A percentile compares a stretch with the other conserved stretches of the same genome.
Evolutionary conservation across 2,329 filamentous ascomycete genomes (phyloP).

Genomic region (Zarea fungicola): DNA sequence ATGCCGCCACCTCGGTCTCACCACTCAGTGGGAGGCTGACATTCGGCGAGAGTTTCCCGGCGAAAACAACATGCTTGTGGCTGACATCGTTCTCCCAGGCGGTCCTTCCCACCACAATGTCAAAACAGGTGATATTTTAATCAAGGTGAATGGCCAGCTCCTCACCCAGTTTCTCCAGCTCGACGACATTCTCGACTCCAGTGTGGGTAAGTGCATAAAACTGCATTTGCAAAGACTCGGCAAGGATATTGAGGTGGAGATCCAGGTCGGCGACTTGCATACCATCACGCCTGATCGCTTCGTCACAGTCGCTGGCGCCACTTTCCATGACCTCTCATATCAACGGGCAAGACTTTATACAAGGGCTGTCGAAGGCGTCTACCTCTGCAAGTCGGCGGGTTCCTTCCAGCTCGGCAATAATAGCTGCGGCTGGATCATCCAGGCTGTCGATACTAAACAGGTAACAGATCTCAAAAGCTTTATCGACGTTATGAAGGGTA

Average conservation of each 20-base stretch:
- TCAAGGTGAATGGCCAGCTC: conserved; percentile 90
- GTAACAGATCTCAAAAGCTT: conserved; percentile 85
- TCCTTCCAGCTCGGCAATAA: conserved; percentile 92
- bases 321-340: conserved; percentile 95
- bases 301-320: conserved; percentile 86
- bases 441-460: conserved; percentile 86
- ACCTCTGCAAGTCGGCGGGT: conserved; percentile 85
- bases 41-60: conserved; percentile 80
- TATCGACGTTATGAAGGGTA: conserved; percentile 81
- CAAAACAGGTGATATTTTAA: conserved; percentile 87
- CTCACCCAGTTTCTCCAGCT: conserved; percentile 89
- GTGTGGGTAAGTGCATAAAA: conserved; percentile 71
- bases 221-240: conserved; percentile 85
- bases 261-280: conserved; percentile 85
- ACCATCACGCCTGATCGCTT: conserved; percentile 94
- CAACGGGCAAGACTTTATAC: conserved; percentile 96
- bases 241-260: conserved; percentile 76
- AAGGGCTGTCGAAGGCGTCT: conserved; percentile 86
- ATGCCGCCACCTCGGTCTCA: conserved; percentile 82
- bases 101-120: conserved; percentile 84
- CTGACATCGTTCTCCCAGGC: conserved; percentile 87
- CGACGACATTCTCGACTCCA: conserved; percentile 87
- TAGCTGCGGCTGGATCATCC: conserved; percentile 88
- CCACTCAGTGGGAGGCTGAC: conserved; percentile 77
- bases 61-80: conserved; percentile 95